Evolutionary conservation across 768 basidiomycete genomes (phyloP).

Genomic region (Kwoniella dejecticola): DNA sequence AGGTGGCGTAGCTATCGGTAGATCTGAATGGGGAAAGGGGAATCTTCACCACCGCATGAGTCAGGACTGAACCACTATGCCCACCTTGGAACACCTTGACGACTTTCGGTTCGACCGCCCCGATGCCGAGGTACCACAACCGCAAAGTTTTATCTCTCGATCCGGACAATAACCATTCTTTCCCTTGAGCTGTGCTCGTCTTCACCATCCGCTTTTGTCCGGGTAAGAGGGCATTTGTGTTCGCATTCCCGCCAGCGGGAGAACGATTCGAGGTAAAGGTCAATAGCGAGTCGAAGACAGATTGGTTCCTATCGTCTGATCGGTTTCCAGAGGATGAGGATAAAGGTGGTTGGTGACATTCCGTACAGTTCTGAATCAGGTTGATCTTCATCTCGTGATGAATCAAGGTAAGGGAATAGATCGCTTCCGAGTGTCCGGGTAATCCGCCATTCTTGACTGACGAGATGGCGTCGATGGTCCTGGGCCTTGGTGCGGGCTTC

Average conservation of each 20-base stretch:
- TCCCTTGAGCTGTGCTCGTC: constrained; percentile 18
- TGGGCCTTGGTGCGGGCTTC: constrained; percentile 4
- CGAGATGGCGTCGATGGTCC: constrained; percentile 39
- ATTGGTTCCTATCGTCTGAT: constrained; percentile 5
- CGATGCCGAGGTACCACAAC: constrained; percentile 35
- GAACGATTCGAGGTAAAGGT: neutral
- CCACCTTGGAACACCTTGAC: constrained; percentile 51
- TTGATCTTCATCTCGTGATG: constrained; percentile 39
- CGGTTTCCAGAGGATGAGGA: neutral
- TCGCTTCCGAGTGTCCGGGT: constrained; percentile 47
- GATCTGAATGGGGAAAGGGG: neutral
- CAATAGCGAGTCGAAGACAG: constrained; percentile 10
- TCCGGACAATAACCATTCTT: constrained; percentile 52
- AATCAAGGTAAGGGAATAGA: constrained; percentile 49
- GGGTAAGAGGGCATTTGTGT: neutral
- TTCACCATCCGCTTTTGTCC: constrained; percentile 1
- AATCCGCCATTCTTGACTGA: constrained; percentile 48
- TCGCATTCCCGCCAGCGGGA: neutral
- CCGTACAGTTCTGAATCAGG: constrained; percentile 11
- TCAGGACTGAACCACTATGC: constrained; percentile 48
- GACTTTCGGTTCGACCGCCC: constrained; percentile 28
- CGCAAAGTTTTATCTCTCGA: constrained; percentile 51
- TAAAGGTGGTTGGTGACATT: constrained; percentile 3
- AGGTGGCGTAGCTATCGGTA: too few relatives aligned
- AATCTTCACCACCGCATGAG: constrained; percentile 24